Evolutionary conservation across 129 eudicot species (phyloP), one percentile per base, ranked within the genome.

Genomic region (Dittrichia graveolens): DNA sequence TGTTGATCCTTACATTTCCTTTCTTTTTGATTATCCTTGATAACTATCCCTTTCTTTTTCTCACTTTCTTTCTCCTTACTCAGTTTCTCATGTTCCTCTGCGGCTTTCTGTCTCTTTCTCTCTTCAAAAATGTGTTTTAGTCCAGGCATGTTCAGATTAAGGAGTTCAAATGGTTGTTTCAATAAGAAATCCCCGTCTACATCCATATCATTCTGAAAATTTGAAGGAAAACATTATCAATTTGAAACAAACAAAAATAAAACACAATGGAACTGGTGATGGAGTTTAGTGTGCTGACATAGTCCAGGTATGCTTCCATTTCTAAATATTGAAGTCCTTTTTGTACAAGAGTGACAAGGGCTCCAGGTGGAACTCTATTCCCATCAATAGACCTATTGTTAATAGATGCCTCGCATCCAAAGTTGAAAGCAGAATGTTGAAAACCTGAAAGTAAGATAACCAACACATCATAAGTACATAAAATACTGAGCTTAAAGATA

Each of bases 241-340:
- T 50, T 52, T 50, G 38, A 75, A 77, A 11, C 18, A 15, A 11
- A 59, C 13, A 19, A 4, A 73, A 50, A 74, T 4, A 41, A 58
- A 45, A 41, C 41, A 75, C 3, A 65, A 43, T 8, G 13, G 53
- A 48, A 63, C 39, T 7, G 9, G 42, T 35, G 31, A 75, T 47
- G 69, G 43, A 58, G 43, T 34, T 58, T 1, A 67, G 74, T 85
- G 48, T 44, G 69, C 87, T 83, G 16, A 85, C 95, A 68, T 57
- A 73, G 53, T 72, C 83, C 76, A 83, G 11, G 72, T 85, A 82
- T 47, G 83, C 95, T 82, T 85, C 89, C 88, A 88, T 71, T 68
- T 91, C 95, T 38, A 80, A 44, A 75, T 54, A 81, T 38, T 72
- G 83, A 73, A 85, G 67, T 77, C 95, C 97, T 78, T 77, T 85